A percentile compares a stretch with the other conserved stretches of the same genome.
Conservation (phyloP, 805 yeast genomes). For the Wickerhamomyces queroliae region DNA sequence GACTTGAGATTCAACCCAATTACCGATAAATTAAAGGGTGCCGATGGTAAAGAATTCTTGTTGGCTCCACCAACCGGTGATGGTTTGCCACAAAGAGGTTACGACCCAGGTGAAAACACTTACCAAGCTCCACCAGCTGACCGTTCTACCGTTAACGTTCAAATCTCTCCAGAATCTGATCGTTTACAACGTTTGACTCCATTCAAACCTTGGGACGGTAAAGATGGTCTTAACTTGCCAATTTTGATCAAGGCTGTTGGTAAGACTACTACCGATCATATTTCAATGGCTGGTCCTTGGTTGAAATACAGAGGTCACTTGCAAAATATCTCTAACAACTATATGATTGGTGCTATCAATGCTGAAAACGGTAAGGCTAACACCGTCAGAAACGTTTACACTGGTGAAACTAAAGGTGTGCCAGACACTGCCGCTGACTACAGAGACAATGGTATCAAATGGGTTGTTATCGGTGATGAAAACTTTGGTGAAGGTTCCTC, state of each 20-base stretch:
- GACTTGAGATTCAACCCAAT: slow-evolving; percentile 95
- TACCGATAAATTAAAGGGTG: slow-evolving; percentile 81
- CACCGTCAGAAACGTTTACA: slow-evolving; percentile 82
- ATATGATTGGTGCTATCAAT: slow-evolving; percentile 99
- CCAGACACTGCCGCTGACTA: slow-evolving; percentile 95
- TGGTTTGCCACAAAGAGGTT: slow-evolving; percentile 86
- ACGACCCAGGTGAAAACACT: slow-evolving; percentile 90
- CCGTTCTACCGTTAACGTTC: slow-evolving; percentile 68
- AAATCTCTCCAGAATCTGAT: slow-evolving; percentile 84
- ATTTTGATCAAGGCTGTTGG: slow-evolving; percentile 94
- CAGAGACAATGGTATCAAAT: slow-evolving; percentile 86
- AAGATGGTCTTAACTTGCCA: slow-evolving; percentile 85
- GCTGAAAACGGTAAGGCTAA: slow-evolving; percentile 95
- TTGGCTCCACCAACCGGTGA: slow-evolving; percentile 84
- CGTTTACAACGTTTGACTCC: slow-evolving; percentile 94
- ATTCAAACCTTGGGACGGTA: slow-evolving; percentile 94
- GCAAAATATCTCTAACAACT: slow-evolving; percentile 97
- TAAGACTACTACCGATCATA: slow-evolving; percentile 99
- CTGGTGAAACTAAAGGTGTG: slow-evolving; percentile 89
- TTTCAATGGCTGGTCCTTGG: slow-evolving; percentile 99
- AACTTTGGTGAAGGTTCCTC: slow-evolving; percentile 99
- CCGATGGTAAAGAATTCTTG: slow-evolving; percentile 86
- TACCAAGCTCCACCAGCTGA: slow-evolving; percentile 96
- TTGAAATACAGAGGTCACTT: slow-evolving; percentile 99
- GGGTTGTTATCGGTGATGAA: slow-evolving; percentile 99